A percentile compares a stretch with the other conserved stretches of the same genome.
Conservation (phyloP, 108 stramenopile species). For the Poteriospumella lacustris region DNA sequence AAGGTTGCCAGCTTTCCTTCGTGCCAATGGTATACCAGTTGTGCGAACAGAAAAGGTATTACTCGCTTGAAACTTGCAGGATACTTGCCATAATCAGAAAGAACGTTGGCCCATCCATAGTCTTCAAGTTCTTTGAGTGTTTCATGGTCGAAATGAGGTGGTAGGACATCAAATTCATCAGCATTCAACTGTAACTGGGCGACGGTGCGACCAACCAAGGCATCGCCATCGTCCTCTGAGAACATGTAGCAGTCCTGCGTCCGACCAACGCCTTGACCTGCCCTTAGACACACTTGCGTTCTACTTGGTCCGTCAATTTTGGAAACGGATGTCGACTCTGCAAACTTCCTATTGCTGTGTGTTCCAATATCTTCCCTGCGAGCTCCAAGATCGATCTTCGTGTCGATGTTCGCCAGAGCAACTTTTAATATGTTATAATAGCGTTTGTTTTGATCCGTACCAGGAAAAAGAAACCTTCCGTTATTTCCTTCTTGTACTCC, state of each 20-base stretch:
- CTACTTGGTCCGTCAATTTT: background rate
- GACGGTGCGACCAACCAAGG: conserved; percentile 13
- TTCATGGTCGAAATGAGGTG: conserved; percentile 14
- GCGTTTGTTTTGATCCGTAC: too few relatives aligned
- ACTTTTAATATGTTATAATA: too few relatives aligned
- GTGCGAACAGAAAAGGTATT: background rate
- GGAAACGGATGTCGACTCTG: background rate
- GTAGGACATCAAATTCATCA: background rate
- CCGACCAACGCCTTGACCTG: background rate
- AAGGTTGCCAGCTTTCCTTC: too few relatives aligned
- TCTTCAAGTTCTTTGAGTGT: background rate
- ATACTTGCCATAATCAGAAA: background rate
- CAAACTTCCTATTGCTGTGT: conserved; percentile 18
- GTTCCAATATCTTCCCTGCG: conserved; percentile 1
- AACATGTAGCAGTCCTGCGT: conserved; percentile 10
- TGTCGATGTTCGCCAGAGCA: too few relatives aligned
- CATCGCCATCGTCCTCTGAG: background rate
- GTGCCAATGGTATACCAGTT: background rate
- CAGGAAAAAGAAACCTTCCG: too few relatives aligned
- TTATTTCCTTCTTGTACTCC: too few relatives aligned
- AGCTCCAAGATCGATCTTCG: background rate
- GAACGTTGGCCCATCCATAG: background rate
- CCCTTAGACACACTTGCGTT: conserved; percentile 16
- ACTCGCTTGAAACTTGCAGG: conserved; percentile 3
- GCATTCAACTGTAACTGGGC: background rate